Conservation (phyloP, 176 grass and related monocot species). For the Juncus inflexus region DNA sequence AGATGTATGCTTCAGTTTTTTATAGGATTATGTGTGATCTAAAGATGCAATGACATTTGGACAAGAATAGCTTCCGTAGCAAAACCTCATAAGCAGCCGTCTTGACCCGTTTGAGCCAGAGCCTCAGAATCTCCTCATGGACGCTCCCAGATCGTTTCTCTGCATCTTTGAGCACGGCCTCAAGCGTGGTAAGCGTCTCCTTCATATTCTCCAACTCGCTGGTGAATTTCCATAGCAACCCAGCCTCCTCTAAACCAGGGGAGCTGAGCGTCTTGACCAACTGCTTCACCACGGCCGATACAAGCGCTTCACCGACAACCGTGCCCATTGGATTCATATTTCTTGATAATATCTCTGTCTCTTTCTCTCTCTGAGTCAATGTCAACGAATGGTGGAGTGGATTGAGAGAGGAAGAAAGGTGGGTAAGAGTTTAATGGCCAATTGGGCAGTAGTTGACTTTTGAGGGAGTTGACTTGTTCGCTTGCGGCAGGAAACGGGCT, state of each 20-base stretch:
- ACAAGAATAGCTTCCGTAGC: not conserved
- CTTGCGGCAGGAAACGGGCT: no score
- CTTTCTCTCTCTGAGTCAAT: no score
- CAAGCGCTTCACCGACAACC: constrained; percentile 19
- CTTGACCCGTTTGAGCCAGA: constrained; percentile 29
- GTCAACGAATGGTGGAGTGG: no score
- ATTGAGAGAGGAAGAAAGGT: no score
- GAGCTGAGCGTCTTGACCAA: constrained; percentile 13
- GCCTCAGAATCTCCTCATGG: not conserved
- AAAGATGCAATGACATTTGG: no score
- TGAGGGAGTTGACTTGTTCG: no score
- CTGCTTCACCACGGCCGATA: constrained; percentile 21
- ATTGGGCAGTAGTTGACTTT: no score
- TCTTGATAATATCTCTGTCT: no score
- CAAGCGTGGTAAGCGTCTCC: constrained; percentile 8
- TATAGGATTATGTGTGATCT: no score
- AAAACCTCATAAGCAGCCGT: constrained; percentile 29
- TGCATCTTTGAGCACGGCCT: constrained; percentile 15
- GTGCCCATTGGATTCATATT: no score
- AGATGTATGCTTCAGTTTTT: no score
- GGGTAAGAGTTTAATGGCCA: no score
- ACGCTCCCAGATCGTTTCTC: constrained; percentile 13
- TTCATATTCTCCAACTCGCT: constrained; percentile 8
- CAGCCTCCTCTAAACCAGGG: not conserved
- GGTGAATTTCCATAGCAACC: constrained; percentile 15